Evolutionary conservation across 768 basidiomycete genomes (phyloP), one percentile per base, ranked within the genome.

Genomic region (Tricholoma terreum): DNA sequence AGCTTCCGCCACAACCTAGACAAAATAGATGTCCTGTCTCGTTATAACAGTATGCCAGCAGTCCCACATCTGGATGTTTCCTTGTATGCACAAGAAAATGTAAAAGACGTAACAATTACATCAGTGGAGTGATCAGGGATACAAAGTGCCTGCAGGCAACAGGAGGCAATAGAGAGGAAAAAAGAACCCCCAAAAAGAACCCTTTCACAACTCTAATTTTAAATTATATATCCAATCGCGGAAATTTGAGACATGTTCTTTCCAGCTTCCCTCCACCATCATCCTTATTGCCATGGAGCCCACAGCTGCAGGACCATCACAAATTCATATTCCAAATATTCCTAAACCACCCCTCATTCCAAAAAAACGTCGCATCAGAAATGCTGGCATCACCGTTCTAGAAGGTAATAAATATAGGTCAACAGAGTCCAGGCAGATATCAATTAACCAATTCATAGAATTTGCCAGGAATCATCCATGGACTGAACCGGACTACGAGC

Each of bases 371-470:
- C 61, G 65, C 17, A 49, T 64, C 22, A 40, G 52, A 48, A 42
- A 46, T 8, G 59, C 54, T 22, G 66, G 62, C 1, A 31, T 63
- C 11, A 57, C 52, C 43, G 33, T 66, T 55, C 51, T 67, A 52
- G 66, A 67, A 64, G 65, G 66, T 67, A 58, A 45, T 45, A 45
- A 45, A 49, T 4, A 31, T 15, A 9, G 10, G 46, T 17, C 46
- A 49, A 57, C 55, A 40, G 24, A 27, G 24, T 6, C 2, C 24
- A 27, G 35, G n/a, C 30, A 45, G 31, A 30, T 30, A 30, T 46
- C 56, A 33, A 59, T 52, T 22, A 34, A 22, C 14, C 22, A 4
- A 24, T 43, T 52, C 48, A 17, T 31, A 65, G 64, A 33, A 12
- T 63, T 40, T 50, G 17, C 55, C 21, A 56, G 53, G 10, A 36